Base-by-base conservation (phyloP, 768 basidiomycete species). In the button mushroom (Agaricus bisporus) region DNA sequence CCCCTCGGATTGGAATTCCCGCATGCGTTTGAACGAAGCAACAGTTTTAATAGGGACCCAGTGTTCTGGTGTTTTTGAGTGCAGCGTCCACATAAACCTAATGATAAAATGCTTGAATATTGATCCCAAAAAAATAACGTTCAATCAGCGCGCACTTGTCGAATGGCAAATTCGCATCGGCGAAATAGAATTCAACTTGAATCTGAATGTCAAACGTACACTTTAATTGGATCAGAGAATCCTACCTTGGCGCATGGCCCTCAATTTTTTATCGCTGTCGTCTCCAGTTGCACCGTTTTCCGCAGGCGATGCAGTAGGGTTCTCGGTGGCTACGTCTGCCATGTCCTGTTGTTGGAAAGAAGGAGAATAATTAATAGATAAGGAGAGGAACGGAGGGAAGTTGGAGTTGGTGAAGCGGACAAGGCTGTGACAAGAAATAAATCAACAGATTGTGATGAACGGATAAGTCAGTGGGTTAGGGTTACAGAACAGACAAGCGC, bases 1-100 rank as follows among this genome's bases (percentile, higher is more conserved):
- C 5, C 91, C 91, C 28, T 75, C 65, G 3, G 75, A 47, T 41
- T 70, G 68, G 63, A 79, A 88, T 26, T 89, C 87, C 38, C 81
- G 76, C 95, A 98, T 98, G 56, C 94, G 88, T 69, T 95, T 95
- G 83, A 98, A 98, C 6, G 91, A 94, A 5, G 88, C 78, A 53
- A 98, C 82, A 2, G 86, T 91, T 50, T 84, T 72, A 64, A 98
- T 78, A 1, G 94, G 85, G 5, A 98, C 81, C 93, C 93, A 98
- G 62, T 97, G 91, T 39, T 90, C 85, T 1, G 80, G 73, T 58
- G 85, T 85, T 58, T 86, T 84, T 22, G 83, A 81, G 66, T 95
- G 84, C 44, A 95, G 71, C 3, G 88, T 83, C 92, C 93, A 98
- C 89, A 97, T 92, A 76, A 94, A 97, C 71, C 91, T 93, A 39